A percentile compares a stretch with the other conserved stretches of the same genome.
Conservation (phyloP, 306 rosid genomes). For the Cucumis sativus region Cucumber_9930_V3 NC_026660.2:10823001-10823500, state of each 20-base stretch:
- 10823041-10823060: not conserved
- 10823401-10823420: conserved; percentile 45
- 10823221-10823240: conserved; percentile 2
- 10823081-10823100: not conserved
- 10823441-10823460: conserved; percentile 86
- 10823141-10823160: conserved; percentile 83
- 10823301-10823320: not conserved
- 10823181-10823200: conserved; percentile 77
- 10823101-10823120: conserved; percentile 88
- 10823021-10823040: not conserved
- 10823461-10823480: conserved; percentile 71
- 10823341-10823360: not conserved
- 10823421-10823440: conserved; percentile 99
- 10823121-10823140: conserved; percentile 82
- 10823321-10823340: too few relatives aligned
- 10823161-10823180: conserved; percentile 69
- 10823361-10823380: not conserved
- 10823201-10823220: conserved; percentile 2
- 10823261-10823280: not conserved
- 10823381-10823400: not conserved
- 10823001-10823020: not conserved
- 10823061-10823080: not conserved
- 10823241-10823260: not conserved
- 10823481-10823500: conserved; percentile 93
- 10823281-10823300: not conserved